Evolutionary conservation across 2,329 filamentous ascomycete species (phyloP).

Genomic region (Colletotrichum sp.): DNA sequence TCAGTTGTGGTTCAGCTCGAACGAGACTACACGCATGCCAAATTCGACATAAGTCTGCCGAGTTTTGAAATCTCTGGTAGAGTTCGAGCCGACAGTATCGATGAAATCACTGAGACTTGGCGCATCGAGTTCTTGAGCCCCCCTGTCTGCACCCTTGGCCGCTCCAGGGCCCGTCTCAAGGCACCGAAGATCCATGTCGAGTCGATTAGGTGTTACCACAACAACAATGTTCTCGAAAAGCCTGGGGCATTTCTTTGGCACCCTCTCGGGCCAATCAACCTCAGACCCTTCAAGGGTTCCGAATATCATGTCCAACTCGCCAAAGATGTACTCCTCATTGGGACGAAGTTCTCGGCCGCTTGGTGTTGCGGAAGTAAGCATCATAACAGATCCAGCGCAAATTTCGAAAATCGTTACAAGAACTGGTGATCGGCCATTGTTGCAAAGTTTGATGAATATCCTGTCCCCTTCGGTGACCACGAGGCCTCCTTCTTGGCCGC

Average conservation of each 20-base stretch:
- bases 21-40: not conserved
- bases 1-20: not conserved
- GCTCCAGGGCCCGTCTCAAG: not conserved
- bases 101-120: not conserved
- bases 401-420: not conserved
- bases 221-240: not conserved
- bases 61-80: not conserved
- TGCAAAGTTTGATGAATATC: not conserved
- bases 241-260: fast-evolving
- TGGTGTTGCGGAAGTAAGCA: fast-evolving
- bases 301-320: not conserved
- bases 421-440: fast-evolving
- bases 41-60: not conserved
- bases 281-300: not conserved
- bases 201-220: not conserved
- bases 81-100: not conserved
- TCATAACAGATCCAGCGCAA: not conserved
- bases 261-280: not conserved
- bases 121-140: fast-evolving
- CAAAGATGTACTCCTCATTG: not conserved
- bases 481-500: not conserved
- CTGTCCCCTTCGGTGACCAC: not conserved
- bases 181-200: not conserved
- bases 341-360: not conserved
- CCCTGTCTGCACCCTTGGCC: not conserved